Base-by-base conservation (phyloP, 176 grass and related monocot species). In the Phoenix dactylifera region DNA sequence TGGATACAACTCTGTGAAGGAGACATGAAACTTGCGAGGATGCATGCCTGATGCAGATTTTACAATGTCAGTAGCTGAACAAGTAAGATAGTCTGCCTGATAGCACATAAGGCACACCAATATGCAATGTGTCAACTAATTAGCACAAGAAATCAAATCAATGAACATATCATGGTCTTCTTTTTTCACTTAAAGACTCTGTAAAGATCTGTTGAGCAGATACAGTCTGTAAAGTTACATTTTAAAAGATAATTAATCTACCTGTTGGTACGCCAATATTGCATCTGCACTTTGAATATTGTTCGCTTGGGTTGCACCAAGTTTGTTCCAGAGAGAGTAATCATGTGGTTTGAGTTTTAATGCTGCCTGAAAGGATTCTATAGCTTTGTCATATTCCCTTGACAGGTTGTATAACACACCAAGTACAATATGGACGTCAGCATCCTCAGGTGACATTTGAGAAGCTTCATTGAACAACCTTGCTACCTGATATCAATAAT, bases 271-370 rank as follows among this genome's bases (percentile, higher is more conserved):
- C 59, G 93, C 93, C 30, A 82, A 75, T 83, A 98, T 85, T 22
- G 93, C 93, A 62, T 98, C 88, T 51, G 84, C 87, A 80, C 87
- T 92, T 57, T 92, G 93, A 66, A 98, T 68, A 64, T 88, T 98
- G 50, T 98, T 98, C 60, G 93, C 93, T 88, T 92, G 93, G 35
- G 93, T 98, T 18, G 93, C 93, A 71, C 93, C 93, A 71, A 98
- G 93, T 54, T 98, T 98, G 70, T 98, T 98, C 93, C 93, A 98
- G 3, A 98, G 84, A 77, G 93, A 92, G 75, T 98, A 98, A 83
- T 98, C 93, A 44, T 59, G 76, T 56, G 93, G 84, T 62, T 86
- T 92, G 51, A 98, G 76, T 59, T 98, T 76, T 64, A 98, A 67
- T 26, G 93, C 93, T 66, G 60, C 81, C 71, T 86, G 83, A 69